Base-by-base conservation (phyloP, 2,329 filamentous ascomycete genomes). In the Curvularia hawaiiensis region DNA sequence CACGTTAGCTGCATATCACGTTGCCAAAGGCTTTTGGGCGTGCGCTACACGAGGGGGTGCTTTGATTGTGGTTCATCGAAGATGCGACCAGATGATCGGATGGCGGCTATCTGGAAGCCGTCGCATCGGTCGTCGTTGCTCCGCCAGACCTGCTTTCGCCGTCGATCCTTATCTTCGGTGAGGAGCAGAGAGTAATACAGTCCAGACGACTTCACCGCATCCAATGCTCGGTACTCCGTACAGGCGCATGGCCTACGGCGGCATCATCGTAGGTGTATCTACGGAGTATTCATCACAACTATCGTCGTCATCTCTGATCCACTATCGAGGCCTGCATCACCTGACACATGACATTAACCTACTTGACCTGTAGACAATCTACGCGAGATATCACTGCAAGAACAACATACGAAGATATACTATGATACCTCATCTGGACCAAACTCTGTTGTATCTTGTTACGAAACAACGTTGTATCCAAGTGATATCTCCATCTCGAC, bases 1-100 rank as follows among this genome's bases (percentile, higher is more conserved):
- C 53, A 57, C 59, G 48, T 45, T 67, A 62, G 65, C 65, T 60
- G 62, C 66, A 64, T 61, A 65, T 68, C 66, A 69, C 64, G 60
- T 61, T 58, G 46, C 38, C 53, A 35, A 56, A 60, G 59, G 16
- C 56, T 28, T 41, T 58, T 55, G 50, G 45, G 55, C 51, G 43
- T 56, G 52, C 41, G 54, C 52, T 60, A 63, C 68, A 65, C 64
- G 69, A 69, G 61, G 45, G 53, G 62, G 62, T 46, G 60, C 48
- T 62, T 64, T 64, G 59, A 61, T 60, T 60, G 39, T 50, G 38
- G 49, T 59, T 52, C 45, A 53, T 54, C 49, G 50, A 47, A 12
- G 31, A 41, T 38, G 33, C 8, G 44, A 49, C 43, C 54, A 49
- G 30, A 53, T 14, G 41, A 45, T 54, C 60, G 50, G 53, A 46